Conservation (phyloP, 2,329 filamentous ascomycete species). For the Beauveria sp. region DNA sequence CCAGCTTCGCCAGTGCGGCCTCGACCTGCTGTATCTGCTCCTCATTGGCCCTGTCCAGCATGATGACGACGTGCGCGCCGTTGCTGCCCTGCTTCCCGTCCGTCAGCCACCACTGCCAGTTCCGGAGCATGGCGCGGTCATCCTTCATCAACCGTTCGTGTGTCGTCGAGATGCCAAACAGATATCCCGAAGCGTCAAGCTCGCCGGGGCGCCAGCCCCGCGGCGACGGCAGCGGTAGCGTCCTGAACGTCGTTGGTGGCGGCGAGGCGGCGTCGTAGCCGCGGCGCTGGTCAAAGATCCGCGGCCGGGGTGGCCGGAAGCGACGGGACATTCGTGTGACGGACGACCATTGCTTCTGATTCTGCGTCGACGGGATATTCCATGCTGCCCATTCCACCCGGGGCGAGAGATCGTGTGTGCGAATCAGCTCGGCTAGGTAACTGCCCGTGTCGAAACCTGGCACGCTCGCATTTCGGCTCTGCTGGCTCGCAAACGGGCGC, state of each 20-base stretch:
- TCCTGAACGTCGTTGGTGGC: constrained; percentile 2
- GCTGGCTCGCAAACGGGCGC: neutral
- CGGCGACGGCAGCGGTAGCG: constrained; percentile 25
- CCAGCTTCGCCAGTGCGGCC: constrained; percentile 24
- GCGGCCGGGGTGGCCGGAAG: neutral
- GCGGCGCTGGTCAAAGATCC: neutral
- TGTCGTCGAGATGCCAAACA: constrained; percentile 38
- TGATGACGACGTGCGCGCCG: constrained; percentile 34
- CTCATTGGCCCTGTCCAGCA: constrained; percentile 30
- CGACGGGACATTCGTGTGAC: neutral
- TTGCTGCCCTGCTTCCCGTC: constrained; percentile 31
- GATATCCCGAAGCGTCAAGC: constrained; percentile 31
- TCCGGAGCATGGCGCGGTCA: constrained; percentile 31
- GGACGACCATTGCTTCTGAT: neutral
- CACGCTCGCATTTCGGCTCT: neutral
- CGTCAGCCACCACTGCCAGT: constrained; percentile 41
- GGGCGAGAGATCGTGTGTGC: neutral
- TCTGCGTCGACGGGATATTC: neutral
- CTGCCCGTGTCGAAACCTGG: neutral
- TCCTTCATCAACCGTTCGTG: constrained; percentile 31
- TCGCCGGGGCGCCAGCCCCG: constrained; percentile 23
- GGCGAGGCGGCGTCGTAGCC: neutral
- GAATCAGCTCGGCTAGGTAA: neutral
- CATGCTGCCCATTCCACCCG: constrained; percentile 7
- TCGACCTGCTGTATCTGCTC: constrained; percentile 25